These are phyloP conservation scores for Podospora conica DNA, from an alignment of 495 filamentous ascomycete species.

Conservation along the genomic window DNA sequence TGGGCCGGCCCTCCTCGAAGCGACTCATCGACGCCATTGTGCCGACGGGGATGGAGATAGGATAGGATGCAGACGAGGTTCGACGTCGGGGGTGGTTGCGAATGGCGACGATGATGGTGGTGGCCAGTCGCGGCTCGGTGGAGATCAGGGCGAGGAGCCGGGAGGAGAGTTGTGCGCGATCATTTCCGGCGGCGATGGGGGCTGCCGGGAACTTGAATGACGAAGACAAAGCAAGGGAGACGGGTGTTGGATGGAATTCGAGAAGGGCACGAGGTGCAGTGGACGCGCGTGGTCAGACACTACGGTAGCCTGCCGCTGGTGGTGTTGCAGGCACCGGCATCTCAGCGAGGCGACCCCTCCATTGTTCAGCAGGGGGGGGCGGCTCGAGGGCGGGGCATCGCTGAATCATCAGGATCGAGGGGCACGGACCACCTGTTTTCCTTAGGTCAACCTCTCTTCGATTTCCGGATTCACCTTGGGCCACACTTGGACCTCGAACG, in stretches of 20 bases:
- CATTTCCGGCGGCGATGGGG: not conserved
- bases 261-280: too few relatives aligned
- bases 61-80: not conserved
- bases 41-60: not conserved
- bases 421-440: not conserved
- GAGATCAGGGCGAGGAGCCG: not conserved
- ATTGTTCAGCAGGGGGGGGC: not conserved
- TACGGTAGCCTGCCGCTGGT: not conserved
- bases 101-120: not conserved
- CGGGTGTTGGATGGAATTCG: not conserved
- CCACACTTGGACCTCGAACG: too few relatives aligned
- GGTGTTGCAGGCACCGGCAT: not conserved
- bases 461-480: too few relatives aligned
- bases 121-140: not conserved
- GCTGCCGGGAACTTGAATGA: not conserved
- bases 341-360: not conserved
- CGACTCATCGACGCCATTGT: not conserved
- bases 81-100: not conserved
- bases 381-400: not conserved
- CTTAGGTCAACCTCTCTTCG: too few relatives aligned
- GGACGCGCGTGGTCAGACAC: not conserved
- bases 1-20: constrained; percentile 39
- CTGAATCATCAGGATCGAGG: not conserved
- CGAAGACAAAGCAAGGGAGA: not conserved
- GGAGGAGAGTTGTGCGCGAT: not conserved